A percentile compares a stretch with the other conserved stretches of the same genome.
phyloP scores from a whole-genome alignment of 345 rosid genomes.

The Lepidium aucheri region DNA sequence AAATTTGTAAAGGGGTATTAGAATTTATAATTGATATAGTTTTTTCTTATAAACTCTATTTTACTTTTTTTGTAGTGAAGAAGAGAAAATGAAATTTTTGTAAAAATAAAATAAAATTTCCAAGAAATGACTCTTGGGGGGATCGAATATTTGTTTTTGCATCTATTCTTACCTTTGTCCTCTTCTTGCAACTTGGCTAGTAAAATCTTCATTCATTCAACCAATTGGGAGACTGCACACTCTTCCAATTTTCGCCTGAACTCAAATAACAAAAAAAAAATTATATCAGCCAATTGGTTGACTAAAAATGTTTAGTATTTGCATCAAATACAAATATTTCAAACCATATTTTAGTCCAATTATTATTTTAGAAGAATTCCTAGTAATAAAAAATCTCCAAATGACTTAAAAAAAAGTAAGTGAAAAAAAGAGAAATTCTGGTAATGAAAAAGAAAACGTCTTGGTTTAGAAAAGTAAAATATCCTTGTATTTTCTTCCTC shows the following conservation, averaged over 20 bases:
- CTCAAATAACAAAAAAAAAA: not conserved
- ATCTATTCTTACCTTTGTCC: not conserved
- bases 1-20: too few species aligned
- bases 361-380: not conserved
- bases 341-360: not conserved
- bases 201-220: not conserved
- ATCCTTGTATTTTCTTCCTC: conserved; percentile 23
- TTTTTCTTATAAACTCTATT: not conserved
- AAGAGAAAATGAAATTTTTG: not conserved
- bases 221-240: not conserved
- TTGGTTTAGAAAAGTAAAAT: conserved; percentile 15
- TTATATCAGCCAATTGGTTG: too few species aligned
- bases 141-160: too few species aligned
- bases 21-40: not conserved
- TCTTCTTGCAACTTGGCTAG: not conserved
- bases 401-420: not conserved
- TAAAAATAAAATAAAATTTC: too few species aligned
- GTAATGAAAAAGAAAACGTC: conserved; percentile 14
- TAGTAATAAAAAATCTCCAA: not conserved
- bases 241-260: not conserved
- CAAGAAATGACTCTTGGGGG: too few species aligned
- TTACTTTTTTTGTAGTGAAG: too few species aligned
- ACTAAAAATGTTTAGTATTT: too few species aligned
- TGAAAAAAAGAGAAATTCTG: not conserved
- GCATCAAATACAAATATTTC: not conserved